Conservation (phyloP, 495 filamentous ascomycete species). For the Astrothelium subdiscretum region DNA sequence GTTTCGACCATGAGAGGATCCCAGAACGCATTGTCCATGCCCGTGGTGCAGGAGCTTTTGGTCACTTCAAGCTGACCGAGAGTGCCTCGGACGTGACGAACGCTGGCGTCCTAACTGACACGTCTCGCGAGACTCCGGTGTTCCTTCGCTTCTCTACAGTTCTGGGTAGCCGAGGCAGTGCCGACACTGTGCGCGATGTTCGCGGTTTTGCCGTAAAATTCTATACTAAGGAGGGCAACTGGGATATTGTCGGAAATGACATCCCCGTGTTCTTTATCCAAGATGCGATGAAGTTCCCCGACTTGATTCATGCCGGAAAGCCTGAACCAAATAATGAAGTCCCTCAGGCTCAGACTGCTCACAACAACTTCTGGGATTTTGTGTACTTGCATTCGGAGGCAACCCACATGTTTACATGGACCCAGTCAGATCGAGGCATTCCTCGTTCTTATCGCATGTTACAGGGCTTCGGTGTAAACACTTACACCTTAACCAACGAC, state of each 20-base stretch:
- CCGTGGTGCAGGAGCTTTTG: slow-evolving; percentile 72
- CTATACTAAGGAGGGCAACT: slow-evolving; percentile 73
- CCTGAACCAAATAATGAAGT: slow-evolving; percentile 72
- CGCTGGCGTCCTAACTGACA: slow-evolving; percentile 70
- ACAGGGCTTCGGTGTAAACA: slow-evolving; percentile 87
- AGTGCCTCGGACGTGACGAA: slow-evolving; percentile 56
- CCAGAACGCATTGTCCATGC: slow-evolving; percentile 86
- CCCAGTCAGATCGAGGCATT: slow-evolving; percentile 68
- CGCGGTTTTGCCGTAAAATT: slow-evolving; percentile 77
- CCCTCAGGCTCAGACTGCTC: slow-evolving; percentile 48
- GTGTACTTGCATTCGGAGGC: slow-evolving; percentile 55
- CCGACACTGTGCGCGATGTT: slow-evolving; percentile 72
- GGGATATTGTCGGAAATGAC: slow-evolving; percentile 59
- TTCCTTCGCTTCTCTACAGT: slow-evolving; percentile 80
- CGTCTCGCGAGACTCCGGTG: slow-evolving; percentile 63
- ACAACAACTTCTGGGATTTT: slow-evolving; percentile 58
- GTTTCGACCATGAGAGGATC: slow-evolving; percentile 81
- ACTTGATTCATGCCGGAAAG: slow-evolving; percentile 67
- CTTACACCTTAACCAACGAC: slow-evolving; percentile 60
- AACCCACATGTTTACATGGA: slow-evolving; percentile 79
- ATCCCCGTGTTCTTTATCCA: slow-evolving; percentile 64
- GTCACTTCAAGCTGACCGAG: slow-evolving; percentile 65
- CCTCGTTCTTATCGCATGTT: slow-evolving; percentile 79
- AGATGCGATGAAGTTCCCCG: slow-evolving; percentile 59
- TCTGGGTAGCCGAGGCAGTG: slow-evolving; percentile 61